Evolutionary conservation across 1,284 basidiomycete species (phyloP), one percentile per base, ranked within the genome.

Genomic region (Pyrrhoderma lamaoense): DNA sequence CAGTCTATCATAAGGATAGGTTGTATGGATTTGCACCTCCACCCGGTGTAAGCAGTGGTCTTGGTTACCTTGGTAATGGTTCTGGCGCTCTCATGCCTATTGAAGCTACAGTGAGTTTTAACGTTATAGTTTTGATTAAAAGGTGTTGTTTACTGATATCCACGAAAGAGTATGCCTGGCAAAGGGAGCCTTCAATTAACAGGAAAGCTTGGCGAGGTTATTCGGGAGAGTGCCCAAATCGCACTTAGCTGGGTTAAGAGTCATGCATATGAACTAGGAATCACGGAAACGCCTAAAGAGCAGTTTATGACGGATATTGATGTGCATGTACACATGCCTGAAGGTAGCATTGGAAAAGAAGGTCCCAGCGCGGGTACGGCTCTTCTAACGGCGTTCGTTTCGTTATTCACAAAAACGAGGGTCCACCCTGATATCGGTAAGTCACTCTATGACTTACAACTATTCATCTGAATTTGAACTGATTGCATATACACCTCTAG

Each of bases 191-290:
- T 98, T 2, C 92, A 94, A 61, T 72, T 98, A 4, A 98, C 95
- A 0, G 95, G 95, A 47, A 98, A 98, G 72, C 84, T 99, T 2
- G 95, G 95, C 47, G 95, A 99, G 62, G 95, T 98, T 55, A 98
- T 98, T 65, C 81, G 93, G 52, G 95, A 98, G 70, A 91, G 87
- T 53, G 93, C 95, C 0, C 90, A 95, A 66, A 95, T 98, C 57
- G 92, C 88, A 1, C 71, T 98, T 45, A 89, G 86, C 60, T 98
- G 91, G 89, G 86, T 96, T 53, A 96, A 95, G 68, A 75, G 83
- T 16, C 89, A 98, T 62, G 92, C 93, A 1, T 85, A 79, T 64
- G 84, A 89, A 43, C 76, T 98, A 4, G 93, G 93, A 3, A 88
- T 98, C 60, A 92, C 90, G 3, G 70, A 76, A 58, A 76, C 75